phyloP scores from a whole-genome alignment of 768 basidiomycete genomes.

The Agrocybe chaxingu region DNA sequence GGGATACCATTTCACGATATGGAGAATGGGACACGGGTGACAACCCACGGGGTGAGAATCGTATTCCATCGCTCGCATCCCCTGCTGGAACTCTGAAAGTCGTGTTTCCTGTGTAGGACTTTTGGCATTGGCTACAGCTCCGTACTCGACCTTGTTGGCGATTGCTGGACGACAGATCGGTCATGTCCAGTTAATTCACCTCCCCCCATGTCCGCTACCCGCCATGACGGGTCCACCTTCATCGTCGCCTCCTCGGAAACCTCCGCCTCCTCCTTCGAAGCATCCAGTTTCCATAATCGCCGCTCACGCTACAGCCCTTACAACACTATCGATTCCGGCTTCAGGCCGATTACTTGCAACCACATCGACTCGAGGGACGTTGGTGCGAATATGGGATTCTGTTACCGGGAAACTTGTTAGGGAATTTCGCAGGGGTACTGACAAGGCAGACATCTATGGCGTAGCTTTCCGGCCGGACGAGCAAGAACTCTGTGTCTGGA shows the following conservation, averaged over 20 bases:
- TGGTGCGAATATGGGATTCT: slow-evolving; percentile 86
- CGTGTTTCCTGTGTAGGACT: slow-evolving; percentile 44
- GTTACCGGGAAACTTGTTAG: slow-evolving; percentile 66
- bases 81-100: slow-evolving; percentile 13
- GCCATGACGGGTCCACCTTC: slow-evolving; percentile 54
- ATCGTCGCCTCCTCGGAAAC: slow-evolving; percentile 47
- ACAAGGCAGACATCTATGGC: slow-evolving; percentile 89
- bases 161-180: slow-evolving; percentile 85
- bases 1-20: slow-evolving; percentile 53
- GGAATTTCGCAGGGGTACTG: slow-evolving; percentile 82
- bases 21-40: slow-evolving; percentile 86
- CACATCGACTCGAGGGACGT: slow-evolving; percentile 77
- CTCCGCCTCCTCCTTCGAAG: slow-evolving; percentile 54
- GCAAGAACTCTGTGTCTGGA: slow-evolving; percentile 85
- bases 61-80: slow-evolving; percentile 2
- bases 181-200: slow-evolving; percentile 83
- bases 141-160: slow-evolving; percentile 77
- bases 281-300: slow-evolving; percentile 78
- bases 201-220: slow-evolving; percentile 74
- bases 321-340: slow-evolving; percentile 71
- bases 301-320: slow-evolving; percentile 78
- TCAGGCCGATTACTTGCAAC: slow-evolving; percentile 83
- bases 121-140: slow-evolving; percentile 74
- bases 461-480: slow-evolving; percentile 87
- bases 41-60: slow-evolving; percentile 69